phyloP scores from a whole-genome alignment of 805 yeast species.

The Lipomyces sp. region DNA sequence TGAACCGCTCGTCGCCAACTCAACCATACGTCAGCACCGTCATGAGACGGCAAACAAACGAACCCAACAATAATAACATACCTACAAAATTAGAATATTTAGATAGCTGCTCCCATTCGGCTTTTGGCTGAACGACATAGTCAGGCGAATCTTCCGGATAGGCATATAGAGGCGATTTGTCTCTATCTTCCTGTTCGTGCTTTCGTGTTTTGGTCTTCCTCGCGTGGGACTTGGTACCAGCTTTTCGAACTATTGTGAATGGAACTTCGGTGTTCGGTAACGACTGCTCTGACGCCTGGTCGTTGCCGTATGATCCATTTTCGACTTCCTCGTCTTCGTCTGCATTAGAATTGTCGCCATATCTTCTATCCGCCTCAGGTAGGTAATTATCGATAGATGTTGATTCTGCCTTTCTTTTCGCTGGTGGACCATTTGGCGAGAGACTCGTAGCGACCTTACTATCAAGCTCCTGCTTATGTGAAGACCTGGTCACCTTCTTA shows the following conservation, averaged over 20 bases:
- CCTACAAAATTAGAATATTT: slow-evolving; percentile 26
- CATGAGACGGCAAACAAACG: neutral
- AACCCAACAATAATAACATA: slow-evolving; percentile 1
- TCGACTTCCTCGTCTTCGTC: slow-evolving; percentile 18
- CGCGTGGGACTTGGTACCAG: neutral
- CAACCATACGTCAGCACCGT: neutral
- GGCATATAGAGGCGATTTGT: neutral
- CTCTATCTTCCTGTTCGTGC: neutral
- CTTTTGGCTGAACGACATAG: slow-evolving; percentile 23
- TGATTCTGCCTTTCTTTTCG: neutral
- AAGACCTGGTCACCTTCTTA: neutral
- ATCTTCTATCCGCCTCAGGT: neutral
- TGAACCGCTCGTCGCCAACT: slow-evolving; percentile 31
- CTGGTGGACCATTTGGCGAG: neutral
- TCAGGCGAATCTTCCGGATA: slow-evolving; percentile 22
- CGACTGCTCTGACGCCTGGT: neutral
- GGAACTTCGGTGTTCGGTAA: slow-evolving; percentile 12
- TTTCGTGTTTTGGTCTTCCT: slow-evolving; percentile 11
- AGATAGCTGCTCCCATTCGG: slow-evolving; percentile 21
- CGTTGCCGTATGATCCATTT: slow-evolving; percentile 5
- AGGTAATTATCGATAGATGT: neutral
- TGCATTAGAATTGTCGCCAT: slow-evolving; percentile 14
- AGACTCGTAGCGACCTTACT: neutral
- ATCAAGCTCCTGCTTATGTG: neutral
- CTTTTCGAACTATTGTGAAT: slow-evolving; percentile 8